Conservation (phyloP, 768 basidiomycete species). For the Kondoa malvinella region DNA sequence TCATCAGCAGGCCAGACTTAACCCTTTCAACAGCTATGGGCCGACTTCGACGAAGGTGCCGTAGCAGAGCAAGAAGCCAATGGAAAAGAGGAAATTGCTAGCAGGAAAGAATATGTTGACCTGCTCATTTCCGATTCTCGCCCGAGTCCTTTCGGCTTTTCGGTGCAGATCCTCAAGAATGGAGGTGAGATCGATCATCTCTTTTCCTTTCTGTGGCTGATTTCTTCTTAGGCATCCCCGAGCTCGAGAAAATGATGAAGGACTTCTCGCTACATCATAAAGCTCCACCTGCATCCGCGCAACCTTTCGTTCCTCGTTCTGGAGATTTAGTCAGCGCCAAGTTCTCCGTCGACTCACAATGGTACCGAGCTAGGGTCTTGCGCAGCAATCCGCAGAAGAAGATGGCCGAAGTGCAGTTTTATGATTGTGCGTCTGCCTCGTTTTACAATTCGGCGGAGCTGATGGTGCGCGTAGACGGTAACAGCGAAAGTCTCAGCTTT, state of each 20-base stretch:
- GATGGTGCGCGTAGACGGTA: constrained; percentile 56
- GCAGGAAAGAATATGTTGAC: constrained; percentile 69
- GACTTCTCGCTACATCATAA: constrained; percentile 81
- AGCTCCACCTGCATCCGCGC: constrained; percentile 44
- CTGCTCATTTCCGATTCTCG: constrained; percentile 80
- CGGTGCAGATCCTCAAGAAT: constrained; percentile 79
- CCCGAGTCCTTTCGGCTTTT: constrained; percentile 59
- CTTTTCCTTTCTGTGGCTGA: background rate
- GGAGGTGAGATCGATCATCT: constrained; percentile 44
- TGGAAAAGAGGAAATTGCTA: constrained; percentile 30
- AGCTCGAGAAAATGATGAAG: constrained; percentile 79
- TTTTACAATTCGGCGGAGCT: background rate
- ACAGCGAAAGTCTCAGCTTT: constrained; percentile 74
- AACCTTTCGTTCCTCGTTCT: constrained; percentile 54
- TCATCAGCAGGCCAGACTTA: background rate
- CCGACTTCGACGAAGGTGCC: constrained; percentile 53
- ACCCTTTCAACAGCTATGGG: constrained; percentile 59
- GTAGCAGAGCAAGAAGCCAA: constrained; percentile 19
- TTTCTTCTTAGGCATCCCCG: constrained; percentile 53
- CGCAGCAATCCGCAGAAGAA: constrained; percentile 72
- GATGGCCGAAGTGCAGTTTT: constrained; percentile 87
- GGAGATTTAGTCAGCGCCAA: constrained; percentile 89
- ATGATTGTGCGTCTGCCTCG: constrained; percentile 38
- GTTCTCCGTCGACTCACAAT: constrained; percentile 67
- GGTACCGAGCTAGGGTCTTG: constrained; percentile 90